These are phyloP conservation scores for Trichocladium antarcticum DNA, from an alignment of 495 filamentous ascomycete genomes.

Conservation along the genomic window DNA sequence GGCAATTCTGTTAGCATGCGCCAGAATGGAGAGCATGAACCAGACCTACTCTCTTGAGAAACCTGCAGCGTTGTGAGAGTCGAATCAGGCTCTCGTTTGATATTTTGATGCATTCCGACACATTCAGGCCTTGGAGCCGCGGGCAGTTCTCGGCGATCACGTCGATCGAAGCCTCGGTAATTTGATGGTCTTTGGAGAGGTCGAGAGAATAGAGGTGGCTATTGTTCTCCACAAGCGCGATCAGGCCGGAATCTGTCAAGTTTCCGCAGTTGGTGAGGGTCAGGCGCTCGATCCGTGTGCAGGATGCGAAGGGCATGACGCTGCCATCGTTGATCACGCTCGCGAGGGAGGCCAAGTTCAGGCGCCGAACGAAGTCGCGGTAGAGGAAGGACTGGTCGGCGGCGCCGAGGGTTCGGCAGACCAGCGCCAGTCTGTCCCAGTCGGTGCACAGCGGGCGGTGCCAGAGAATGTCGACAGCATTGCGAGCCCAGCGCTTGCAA, in stretches of 20 bases:
- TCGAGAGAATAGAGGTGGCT: constrained; percentile 79
- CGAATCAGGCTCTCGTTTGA: constrained; percentile 73
- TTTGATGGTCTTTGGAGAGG: constrained; percentile 64
- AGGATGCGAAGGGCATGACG: constrained; percentile 65
- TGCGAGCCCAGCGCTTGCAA: constrained; percentile 82
- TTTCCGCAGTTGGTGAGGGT: constrained; percentile 84
- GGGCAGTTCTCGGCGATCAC: constrained; percentile 72
- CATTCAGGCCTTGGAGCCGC: constrained; percentile 84
- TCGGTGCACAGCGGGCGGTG: constrained; percentile 82
- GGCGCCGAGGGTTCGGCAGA: constrained; percentile 62
- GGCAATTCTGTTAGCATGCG: constrained; percentile 21
- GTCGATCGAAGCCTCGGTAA: constrained; percentile 73
- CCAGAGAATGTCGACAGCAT: constrained; percentile 89
- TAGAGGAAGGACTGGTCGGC: constrained; percentile 70
- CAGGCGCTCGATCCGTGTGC: constrained; percentile 85
- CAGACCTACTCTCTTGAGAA: constrained; percentile 72
- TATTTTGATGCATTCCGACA: constrained; percentile 73
- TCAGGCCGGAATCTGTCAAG: constrained; percentile 74
- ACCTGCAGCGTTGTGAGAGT: constrained; percentile 74
- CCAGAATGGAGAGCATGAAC: not conserved
- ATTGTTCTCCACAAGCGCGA: constrained; percentile 67
- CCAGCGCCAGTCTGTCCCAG: constrained; percentile 65
- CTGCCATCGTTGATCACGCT: constrained; percentile 79
- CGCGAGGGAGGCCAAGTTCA: constrained; percentile 76
- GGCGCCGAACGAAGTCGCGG: constrained; percentile 71